Base-by-base conservation (phyloP, 768 basidiomycete species). In the Krasilnikovozyma curviuscula region DNA sequence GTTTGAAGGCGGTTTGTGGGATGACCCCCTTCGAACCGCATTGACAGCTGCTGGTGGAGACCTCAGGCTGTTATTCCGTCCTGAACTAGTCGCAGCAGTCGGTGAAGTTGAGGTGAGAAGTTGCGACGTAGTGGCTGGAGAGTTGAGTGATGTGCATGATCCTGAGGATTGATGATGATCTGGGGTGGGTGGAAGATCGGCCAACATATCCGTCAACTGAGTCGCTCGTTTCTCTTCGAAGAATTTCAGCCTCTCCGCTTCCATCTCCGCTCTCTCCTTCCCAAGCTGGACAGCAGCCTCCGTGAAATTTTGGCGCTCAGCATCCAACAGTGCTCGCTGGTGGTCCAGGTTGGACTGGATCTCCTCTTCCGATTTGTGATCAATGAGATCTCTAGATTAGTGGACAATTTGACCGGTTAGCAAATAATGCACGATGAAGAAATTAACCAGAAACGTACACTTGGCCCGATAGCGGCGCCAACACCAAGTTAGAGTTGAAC, bases 231-330 rank as follows among this genome's bases (percentile, higher is more conserved):
- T 79, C 60, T 83, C 81, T 53, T 82, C 78, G 40, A 72, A 37
- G 34, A 82, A 69, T 46, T 69, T 70, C 24, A 74, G 58, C 19
- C 73, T 71, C 57, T 81, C 77, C 9, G 71, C 72, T 73, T 83
- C 79, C 12, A 83, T 61, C 5, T 67, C 65, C 3, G 75, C 71
- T 58, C 72, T 74, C 48, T 83, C 81, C 55, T 72, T 71, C 1
- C 75, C 75, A 23, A 84, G 65, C 49, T 68, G 70, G 18, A 79
- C 64, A 12, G 77, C 70, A 19, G 77, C 77, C 51, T 76, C 73
- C 0, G 75, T 74, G 53, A 81, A 75, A 50, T 73, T 73, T 44
- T 66, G 66, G 9, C 77, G 71, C 54, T 84, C 80, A 16, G 70
- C 66, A 42, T 82, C 76, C 5, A 84, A 73, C 37, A 78, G 72